Percentiles rank a stretch among this genome's conserved stretches.
Evolutionary conservation across 805 yeast genomes (phyloP).

Genomic region (Starmerella davenportii): DNA sequence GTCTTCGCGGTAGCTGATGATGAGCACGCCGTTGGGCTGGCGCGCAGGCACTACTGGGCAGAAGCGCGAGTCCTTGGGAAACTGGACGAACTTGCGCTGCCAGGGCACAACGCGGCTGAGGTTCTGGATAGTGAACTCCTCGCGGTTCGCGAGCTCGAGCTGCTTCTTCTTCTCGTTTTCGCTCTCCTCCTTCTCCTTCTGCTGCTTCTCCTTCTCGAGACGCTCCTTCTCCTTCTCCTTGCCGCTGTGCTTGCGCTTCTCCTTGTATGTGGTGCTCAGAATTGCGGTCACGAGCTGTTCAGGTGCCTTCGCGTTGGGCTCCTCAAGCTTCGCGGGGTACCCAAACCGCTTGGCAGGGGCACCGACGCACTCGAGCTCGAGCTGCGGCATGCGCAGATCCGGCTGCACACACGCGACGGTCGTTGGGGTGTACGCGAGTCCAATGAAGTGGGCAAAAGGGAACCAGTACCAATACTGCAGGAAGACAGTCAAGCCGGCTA

Average conservation of each 20-base stretch:
- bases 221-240: slow-evolving; percentile 14
- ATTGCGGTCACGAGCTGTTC: slow-evolving; percentile 88
- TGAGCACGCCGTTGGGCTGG: slow-evolving; percentile 22
- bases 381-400: slow-evolving; percentile 73
- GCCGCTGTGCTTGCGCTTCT: slow-evolving; percentile 37
- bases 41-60: slow-evolving; percentile 51
- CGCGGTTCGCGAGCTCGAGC: slow-evolving; percentile 25
- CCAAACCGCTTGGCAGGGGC: slow-evolving; percentile 63
- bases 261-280: slow-evolving; percentile 86
- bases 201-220: slow-evolving; percentile 19
- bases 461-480: slow-evolving; percentile 97
- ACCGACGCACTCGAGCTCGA: slow-evolving; percentile 55
- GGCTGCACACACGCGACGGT: slow-evolving; percentile 70
- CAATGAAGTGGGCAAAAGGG: slow-evolving; percentile 85
- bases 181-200: slow-evolving; percentile 16
- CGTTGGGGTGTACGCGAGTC: slow-evolving; percentile 84
- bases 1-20: slow-evolving; percentile 13
- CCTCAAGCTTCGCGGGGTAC: slow-evolving; percentile 79
- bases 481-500: slow-evolving; percentile 80
- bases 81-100: slow-evolving; percentile 69
- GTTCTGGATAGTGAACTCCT: slow-evolving; percentile 47
- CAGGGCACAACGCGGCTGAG: slow-evolving; percentile 78
- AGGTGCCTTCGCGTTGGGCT: slow-evolving; percentile 58
- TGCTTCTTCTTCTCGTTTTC: slow-evolving; percentile 17
- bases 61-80: slow-evolving; percentile 39